Percentiles rank a stretch among this genome's conserved stretches.
These are phyloP conservation scores for Rhododendron vialii DNA, from an alignment of 148 eudicot species.

Conservation along the genomic window DNA sequence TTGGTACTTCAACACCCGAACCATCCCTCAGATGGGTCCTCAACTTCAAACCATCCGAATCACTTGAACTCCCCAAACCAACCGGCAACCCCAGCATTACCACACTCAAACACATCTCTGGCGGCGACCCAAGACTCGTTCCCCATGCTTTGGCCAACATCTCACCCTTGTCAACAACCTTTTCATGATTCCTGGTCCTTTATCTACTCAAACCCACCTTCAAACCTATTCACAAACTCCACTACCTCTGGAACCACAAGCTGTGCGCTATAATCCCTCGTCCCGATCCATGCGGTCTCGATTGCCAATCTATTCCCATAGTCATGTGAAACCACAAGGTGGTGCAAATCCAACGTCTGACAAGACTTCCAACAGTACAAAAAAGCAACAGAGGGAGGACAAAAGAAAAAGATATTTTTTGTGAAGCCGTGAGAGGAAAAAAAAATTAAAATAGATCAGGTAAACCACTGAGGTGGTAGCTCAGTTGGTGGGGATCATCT, in stretches of 20 bases:
- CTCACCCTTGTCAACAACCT: slow-evolving; percentile 75
- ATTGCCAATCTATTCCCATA: slow-evolving; percentile 81
- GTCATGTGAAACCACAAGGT: slow-evolving; percentile 86
- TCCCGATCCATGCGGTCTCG: slow-evolving; percentile 88
- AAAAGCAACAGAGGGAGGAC: slow-evolving; percentile 83
- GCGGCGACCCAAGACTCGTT: slow-evolving; percentile 70
- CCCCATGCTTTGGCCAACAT: slow-evolving; percentile 85
- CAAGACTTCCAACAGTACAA: slow-evolving; percentile 56
- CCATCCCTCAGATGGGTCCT: slow-evolving; percentile 66
- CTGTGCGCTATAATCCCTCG: slow-evolving; percentile 84
- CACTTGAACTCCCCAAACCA: slow-evolving; percentile 57
- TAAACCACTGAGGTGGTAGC: too few relatives aligned
- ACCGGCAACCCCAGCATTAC: slow-evolving; percentile 77
- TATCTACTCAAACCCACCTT: slow-evolving; percentile 82
- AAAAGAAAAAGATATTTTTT: slow-evolving; percentile 29
- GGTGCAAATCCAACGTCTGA: slow-evolving; percentile 39
- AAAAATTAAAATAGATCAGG: too few relatives aligned
- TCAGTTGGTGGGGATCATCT: too few relatives aligned
- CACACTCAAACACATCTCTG: slow-evolving; percentile 82
- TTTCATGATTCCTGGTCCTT: slow-evolving; percentile 72
- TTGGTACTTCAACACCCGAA: slow-evolving; percentile 78
- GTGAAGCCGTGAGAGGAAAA: too few relatives aligned
- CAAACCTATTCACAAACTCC: slow-evolving; percentile 70
- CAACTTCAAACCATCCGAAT: slow-evolving; percentile 54
- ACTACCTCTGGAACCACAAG: slow-evolving; percentile 69